Conservation (phyloP, 805 yeast genomes). For the Candida methanosorbosa region DNA sequence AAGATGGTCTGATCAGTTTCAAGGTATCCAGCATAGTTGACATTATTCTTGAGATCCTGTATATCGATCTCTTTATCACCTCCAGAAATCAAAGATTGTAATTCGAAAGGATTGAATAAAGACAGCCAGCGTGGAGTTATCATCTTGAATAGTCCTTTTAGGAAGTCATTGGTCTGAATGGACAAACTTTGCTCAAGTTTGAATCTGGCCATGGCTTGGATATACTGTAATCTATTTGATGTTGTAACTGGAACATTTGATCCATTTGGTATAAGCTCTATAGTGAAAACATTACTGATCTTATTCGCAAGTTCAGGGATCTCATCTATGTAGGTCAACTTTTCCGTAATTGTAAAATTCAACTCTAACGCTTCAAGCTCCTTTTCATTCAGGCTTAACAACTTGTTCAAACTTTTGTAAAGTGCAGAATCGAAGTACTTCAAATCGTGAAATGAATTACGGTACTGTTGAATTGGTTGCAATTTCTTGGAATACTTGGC, state of each 20-base stretch:
- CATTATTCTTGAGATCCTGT: slow-evolving; percentile 54
- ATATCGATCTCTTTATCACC: slow-evolving; percentile 63
- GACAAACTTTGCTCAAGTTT: slow-evolving; percentile 57
- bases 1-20: slow-evolving; percentile 49
- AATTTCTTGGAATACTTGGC: too few relatives aligned
- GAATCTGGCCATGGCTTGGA: slow-evolving; percentile 70
- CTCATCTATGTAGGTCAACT: slow-evolving; percentile 5
- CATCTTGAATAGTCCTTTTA: slow-evolving; percentile 62
- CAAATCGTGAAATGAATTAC: slow-evolving; percentile 72
- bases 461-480: slow-evolving; percentile 23
- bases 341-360: slow-evolving; percentile 56
- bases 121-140: slow-evolving; percentile 69
- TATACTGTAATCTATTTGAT: slow-evolving; percentile 59
- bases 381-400: slow-evolving; percentile 43
- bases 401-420: slow-evolving; percentile 53
- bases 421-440: slow-evolving; percentile 60
- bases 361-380: slow-evolving; percentile 56
- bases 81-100: slow-evolving; percentile 80
- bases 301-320: neutral
- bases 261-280: slow-evolving; percentile 61
- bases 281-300: slow-evolving; percentile 23
- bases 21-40: slow-evolving; percentile 57
- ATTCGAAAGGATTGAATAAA: slow-evolving; percentile 77
- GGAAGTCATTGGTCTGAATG: slow-evolving; percentile 52
- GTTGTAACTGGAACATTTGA: slow-evolving; percentile 43